These are phyloP conservation scores for Intubia oerlemansii DNA, from an alignment of 2,329 filamentous ascomycete species.

Conservation along the genomic window DNA sequence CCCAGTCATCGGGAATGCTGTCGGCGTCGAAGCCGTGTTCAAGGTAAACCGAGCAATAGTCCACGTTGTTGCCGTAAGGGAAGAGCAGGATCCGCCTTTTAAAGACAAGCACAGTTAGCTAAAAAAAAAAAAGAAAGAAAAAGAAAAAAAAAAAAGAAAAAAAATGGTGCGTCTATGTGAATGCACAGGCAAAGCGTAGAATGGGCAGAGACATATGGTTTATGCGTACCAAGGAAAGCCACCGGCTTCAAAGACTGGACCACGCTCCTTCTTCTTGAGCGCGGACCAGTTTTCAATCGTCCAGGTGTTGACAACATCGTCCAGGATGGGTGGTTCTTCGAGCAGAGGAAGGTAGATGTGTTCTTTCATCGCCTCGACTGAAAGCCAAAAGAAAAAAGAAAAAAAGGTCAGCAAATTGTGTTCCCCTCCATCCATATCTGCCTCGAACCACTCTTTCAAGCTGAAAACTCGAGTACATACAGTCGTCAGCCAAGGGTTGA, in stretches of 20 bases:
- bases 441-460: too few species aligned
- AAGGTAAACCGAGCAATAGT: slow-evolving; percentile 85
- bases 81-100: slow-evolving; percentile 95
- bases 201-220: too few species aligned
- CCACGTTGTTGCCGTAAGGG: slow-evolving; percentile 83
- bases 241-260: slow-evolving; percentile 69
- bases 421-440: too few species aligned
- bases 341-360: slow-evolving; percentile 48
- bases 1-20: slow-evolving; percentile 76
- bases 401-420: too few species aligned
- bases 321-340: slow-evolving; percentile 61
- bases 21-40: slow-evolving; percentile 73
- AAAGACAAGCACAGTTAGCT: too few species aligned
- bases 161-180: background rate
- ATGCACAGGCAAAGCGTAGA: background rate
- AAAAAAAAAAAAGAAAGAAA: too few species aligned
- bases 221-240: slow-evolving; percentile 62
- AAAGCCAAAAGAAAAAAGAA: too few species aligned
- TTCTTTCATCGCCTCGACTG: slow-evolving; percentile 72
- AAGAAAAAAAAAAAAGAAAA: too few species aligned
- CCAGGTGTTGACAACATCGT: slow-evolving; percentile 66
- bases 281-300: slow-evolving; percentile 65
- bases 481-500: slow-evolving; percentile 27
- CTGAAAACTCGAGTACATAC: slow-evolving; percentile 24
- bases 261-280: slow-evolving; percentile 62